Evolutionary conservation across 306 rosid species (phyloP).

Genomic region (Lithocarpus polystachyus): DNA sequence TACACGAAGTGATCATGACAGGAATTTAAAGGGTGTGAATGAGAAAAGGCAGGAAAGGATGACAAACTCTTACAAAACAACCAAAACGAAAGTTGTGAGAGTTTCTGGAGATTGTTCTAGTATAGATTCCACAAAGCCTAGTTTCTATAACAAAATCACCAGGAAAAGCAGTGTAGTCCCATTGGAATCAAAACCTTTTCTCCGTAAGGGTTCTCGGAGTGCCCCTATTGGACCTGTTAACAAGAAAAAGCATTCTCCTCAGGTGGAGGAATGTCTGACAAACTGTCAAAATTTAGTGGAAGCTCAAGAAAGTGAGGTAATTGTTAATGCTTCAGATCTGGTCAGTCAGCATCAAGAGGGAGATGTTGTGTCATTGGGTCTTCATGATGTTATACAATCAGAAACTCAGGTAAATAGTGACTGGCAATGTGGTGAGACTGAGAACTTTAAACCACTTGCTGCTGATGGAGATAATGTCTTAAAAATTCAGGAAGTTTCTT

Average conservation of each 20-base stretch:
- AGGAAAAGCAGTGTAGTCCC: slow-evolving; percentile 96
- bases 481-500: slow-evolving; percentile 43
- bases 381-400: slow-evolving; percentile 42
- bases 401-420: slow-evolving; percentile 45
- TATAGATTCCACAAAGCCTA: slow-evolving; percentile 46
- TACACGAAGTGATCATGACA: slow-evolving; percentile 30
- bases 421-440: slow-evolving; percentile 40
- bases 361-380: slow-evolving; percentile 31
- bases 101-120: slow-evolving; percentile 52
- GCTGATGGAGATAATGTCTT: slow-evolving; percentile 33
- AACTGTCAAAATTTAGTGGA: slow-evolving; percentile 43
- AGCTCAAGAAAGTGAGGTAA: slow-evolving; percentile 47
- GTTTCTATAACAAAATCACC: slow-evolving; percentile 54
- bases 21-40: slow-evolving; percentile 45
- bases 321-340: slow-evolving; percentile 46
- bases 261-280: slow-evolving; percentile 41
- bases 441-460: slow-evolving; percentile 39
- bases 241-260: slow-evolving; percentile 58
- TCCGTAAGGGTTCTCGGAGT: slow-evolving; percentile 75
- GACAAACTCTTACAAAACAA: slow-evolving; percentile 48
- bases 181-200: slow-evolving; percentile 84
- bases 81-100: slow-evolving; percentile 46
- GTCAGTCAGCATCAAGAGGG: slow-evolving; percentile 52
- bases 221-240: slow-evolving; percentile 39
- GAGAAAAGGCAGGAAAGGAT: slow-evolving; percentile 52